Evolutionary conservation across 2,329 filamentous ascomycete species (phyloP).

Genomic region (Monosporascus sp.): DNA sequence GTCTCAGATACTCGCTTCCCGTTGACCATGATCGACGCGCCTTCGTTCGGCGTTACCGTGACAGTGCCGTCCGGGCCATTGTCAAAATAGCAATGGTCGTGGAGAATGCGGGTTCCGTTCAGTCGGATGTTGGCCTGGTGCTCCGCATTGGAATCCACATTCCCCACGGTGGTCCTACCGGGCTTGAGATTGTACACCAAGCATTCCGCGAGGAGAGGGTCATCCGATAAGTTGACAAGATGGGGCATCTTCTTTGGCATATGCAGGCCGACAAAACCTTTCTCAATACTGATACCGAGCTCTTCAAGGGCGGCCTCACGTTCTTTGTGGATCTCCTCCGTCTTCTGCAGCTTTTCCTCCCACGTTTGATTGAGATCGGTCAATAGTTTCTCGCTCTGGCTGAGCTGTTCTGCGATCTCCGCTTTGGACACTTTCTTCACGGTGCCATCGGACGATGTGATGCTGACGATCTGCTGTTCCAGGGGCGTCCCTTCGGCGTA

Average conservation of each 20-base stretch:
- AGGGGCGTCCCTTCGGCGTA: constrained; percentile 89
- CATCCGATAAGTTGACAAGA: constrained; percentile 94
- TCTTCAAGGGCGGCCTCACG: constrained; percentile 92
- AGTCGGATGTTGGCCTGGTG: constrained; percentile 81
- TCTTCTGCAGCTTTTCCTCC: constrained; percentile 94
- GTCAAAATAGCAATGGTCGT: constrained; percentile 91
- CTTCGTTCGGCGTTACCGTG: constrained; percentile 82
- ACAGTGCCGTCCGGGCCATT: constrained; percentile 82
- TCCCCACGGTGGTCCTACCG: constrained; percentile 87
- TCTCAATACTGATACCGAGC: constrained; percentile 96
- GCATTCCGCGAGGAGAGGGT: constrained; percentile 89
- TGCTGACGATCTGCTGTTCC: constrained; percentile 94
- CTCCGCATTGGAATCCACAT: constrained; percentile 76
- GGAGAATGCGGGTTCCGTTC: constrained; percentile 87
- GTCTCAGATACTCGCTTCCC: constrained; percentile 83
- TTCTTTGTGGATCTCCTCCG: constrained; percentile 96
- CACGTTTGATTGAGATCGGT: constrained; percentile 96
- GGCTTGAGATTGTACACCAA: constrained; percentile 97
- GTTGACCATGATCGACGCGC: constrained; percentile 98
- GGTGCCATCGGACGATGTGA: constrained; percentile 76
- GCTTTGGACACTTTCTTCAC: constrained; percentile 97
- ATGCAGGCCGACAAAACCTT: constrained; percentile 90
- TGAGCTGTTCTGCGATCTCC: constrained; percentile 93
- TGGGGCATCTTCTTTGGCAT: constrained; percentile 99
- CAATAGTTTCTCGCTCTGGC: constrained; percentile 93